Conservation (phyloP, 768 basidiomycete species). For the Podaxis carcinomalis region DNA sequence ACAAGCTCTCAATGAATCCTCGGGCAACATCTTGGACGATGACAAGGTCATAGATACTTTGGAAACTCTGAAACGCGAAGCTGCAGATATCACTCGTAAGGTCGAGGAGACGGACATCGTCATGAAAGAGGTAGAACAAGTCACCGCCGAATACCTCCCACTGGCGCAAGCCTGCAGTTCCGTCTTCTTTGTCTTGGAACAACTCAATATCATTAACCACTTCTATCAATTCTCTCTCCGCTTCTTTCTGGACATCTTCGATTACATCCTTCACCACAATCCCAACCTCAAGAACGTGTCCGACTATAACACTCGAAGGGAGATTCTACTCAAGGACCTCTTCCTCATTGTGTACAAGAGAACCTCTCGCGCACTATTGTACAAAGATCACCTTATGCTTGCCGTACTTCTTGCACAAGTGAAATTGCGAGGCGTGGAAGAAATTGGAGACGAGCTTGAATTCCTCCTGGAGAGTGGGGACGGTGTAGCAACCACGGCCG, state of each 20-base stretch:
- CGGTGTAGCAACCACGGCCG: slow-evolving; percentile 38
- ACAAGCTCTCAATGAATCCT: slow-evolving; percentile 94
- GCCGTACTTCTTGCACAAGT: slow-evolving; percentile 89
- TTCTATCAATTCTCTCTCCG: slow-evolving; percentile 98
- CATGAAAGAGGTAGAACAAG: slow-evolving; percentile 95
- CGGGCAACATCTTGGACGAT: slow-evolving; percentile 96
- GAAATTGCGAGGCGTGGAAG: slow-evolving; percentile 75
- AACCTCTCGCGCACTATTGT: slow-evolving; percentile 85
- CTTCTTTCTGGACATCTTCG: slow-evolving; percentile 99
- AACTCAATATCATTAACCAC: slow-evolving; percentile 89
- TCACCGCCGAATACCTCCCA: slow-evolving; percentile 91
- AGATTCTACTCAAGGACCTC: slow-evolving; percentile 80
- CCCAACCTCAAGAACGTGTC: slow-evolving; percentile 80
- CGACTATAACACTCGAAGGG: slow-evolving; percentile 68
- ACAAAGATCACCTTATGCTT: slow-evolving; percentile 87
- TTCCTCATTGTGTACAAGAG: slow-evolving; percentile 87
- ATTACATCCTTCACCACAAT: slow-evolving; percentile 89
- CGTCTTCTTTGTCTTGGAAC: slow-evolving; percentile 95
- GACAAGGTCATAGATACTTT: slow-evolving; percentile 97
- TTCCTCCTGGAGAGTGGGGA: slow-evolving; percentile 90
- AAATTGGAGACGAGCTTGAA: slow-evolving; percentile 81
- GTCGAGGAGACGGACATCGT: slow-evolving; percentile 95
- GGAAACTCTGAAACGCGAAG: slow-evolving; percentile 93
- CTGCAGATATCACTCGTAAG: slow-evolving; percentile 92
- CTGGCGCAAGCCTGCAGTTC: slow-evolving; percentile 95